Conservation (phyloP, 78 protist genomes). For the Corallochytrium limacisporum region DNA sequence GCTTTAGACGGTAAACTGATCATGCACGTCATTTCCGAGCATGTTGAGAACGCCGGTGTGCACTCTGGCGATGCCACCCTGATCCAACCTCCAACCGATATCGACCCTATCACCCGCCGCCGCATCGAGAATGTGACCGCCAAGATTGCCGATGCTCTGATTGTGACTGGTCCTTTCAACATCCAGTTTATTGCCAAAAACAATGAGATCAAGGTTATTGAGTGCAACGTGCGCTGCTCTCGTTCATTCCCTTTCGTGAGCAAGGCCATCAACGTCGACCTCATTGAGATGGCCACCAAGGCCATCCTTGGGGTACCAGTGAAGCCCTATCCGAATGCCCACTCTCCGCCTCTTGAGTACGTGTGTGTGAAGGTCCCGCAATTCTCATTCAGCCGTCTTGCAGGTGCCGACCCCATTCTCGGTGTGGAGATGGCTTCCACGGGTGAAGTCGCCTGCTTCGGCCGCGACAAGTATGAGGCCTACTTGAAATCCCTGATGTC, state of each 20-base stretch:
- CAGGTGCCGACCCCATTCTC: conserved; percentile 88
- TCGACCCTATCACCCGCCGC: conserved; percentile 43
- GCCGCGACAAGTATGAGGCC: conserved; percentile 65
- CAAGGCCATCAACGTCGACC: conserved; percentile 53
- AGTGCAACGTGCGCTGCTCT: conserved; percentile 86
- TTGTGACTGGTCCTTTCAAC: conserved; percentile 89
- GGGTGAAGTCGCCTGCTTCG: conserved; percentile 94
- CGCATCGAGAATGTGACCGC: conserved; percentile 36
- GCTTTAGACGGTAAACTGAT: conserved; percentile 71
- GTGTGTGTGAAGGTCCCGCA: conserved; percentile 90
- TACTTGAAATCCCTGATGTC: conserved; percentile 80
- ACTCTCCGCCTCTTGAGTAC: conserved; percentile 2
- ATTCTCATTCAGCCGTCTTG: conserved; percentile 85
- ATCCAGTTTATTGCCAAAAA: conserved; percentile 86
- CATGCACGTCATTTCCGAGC: conserved; percentile 82
- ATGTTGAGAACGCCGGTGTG: conserved; percentile 97
- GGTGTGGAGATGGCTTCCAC: conserved; percentile 98
- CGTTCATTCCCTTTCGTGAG: conserved; percentile 89
- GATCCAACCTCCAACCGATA: conserved; percentile 79
- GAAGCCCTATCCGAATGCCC: conserved; percentile 13
- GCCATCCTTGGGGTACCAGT: conserved; percentile 35
- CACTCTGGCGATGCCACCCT: conserved; percentile 95
- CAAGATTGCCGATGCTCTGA: conserved; percentile 58
- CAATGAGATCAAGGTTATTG: conserved; percentile 83
- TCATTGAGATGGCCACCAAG: conserved; percentile 63